Evolutionary conservation across 768 basidiomycete genomes (phyloP).

Genomic region (Lactarius hatsudake): DNA sequence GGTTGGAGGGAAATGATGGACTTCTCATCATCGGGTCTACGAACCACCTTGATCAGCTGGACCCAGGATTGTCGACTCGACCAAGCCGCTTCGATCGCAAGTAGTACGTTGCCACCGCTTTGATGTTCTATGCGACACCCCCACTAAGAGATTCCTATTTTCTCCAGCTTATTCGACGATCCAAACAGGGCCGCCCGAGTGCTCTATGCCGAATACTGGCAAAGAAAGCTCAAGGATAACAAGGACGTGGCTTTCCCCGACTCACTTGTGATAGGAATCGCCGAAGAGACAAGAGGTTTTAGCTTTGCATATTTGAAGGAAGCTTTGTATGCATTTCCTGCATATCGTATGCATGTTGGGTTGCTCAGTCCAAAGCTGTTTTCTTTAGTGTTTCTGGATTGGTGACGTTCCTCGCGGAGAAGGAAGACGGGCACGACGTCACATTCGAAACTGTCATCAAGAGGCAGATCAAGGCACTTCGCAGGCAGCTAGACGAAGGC

Average conservation of each 20-base stretch:
- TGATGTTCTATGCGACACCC: not conserved
- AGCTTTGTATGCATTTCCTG: constrained; percentile 61
- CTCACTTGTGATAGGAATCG: constrained; percentile 56
- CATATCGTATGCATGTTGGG: constrained; percentile 1
- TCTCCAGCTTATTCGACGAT: constrained; percentile 64
- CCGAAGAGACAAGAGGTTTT: constrained; percentile 59
- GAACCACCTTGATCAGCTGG: constrained; percentile 80
- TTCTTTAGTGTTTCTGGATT: constrained; percentile 62
- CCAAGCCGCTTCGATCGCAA: constrained; percentile 87
- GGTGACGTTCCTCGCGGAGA: constrained; percentile 54
- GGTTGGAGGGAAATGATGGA: constrained; percentile 76
- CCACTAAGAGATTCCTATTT: not conserved
- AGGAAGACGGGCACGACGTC: constrained; percentile 45
- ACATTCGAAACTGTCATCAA: constrained; percentile 52
- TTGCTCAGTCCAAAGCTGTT: not conserved
- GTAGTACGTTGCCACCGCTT: constrained; percentile 51
- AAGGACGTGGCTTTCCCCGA: constrained; percentile 66
- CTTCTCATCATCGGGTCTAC: constrained; percentile 76
- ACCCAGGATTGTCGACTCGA: constrained; percentile 70
- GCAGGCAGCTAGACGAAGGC: constrained; percentile 61
- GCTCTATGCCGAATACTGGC: constrained; percentile 78
- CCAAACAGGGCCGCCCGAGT: constrained; percentile 62
- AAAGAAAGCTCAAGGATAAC: constrained; percentile 66
- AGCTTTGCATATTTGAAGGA: constrained; percentile 90
- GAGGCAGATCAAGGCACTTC: constrained; percentile 57